Evolutionary conservation across 2,329 filamentous ascomycete species (phyloP).

Genomic region (Zymoseptoria tritici): DNA sequence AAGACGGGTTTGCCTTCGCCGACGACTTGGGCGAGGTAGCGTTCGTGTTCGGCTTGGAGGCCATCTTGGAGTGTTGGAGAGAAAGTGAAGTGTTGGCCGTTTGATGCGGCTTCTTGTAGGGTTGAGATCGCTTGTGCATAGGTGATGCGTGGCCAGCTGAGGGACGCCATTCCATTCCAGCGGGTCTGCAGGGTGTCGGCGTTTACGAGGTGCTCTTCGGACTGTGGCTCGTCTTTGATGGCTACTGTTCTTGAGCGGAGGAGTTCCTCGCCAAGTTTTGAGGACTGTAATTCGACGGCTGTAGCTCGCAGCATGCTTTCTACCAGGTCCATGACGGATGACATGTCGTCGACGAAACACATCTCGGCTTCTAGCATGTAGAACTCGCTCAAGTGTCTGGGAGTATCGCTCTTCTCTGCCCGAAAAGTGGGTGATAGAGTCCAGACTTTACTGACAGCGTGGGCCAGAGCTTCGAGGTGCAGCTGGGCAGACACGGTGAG

Average conservation of each 20-base stretch:
- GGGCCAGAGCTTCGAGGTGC: conserved; percentile 85
- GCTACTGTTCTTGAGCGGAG: conserved; percentile 25
- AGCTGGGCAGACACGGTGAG: conserved; percentile 92
- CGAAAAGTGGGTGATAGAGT: conserved; percentile 88
- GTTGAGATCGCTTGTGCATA: conserved; percentile 70
- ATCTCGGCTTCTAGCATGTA: conserved; percentile 97
- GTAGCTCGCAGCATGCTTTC: conserved; percentile 66
- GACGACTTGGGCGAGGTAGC: conserved; percentile 65
- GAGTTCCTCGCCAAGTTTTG: conserved; percentile 49
- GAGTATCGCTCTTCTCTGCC: conserved; percentile 87
- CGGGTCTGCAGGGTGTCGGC: conserved; percentile 53
- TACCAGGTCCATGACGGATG: conserved; percentile 67
- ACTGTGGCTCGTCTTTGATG: conserved; percentile 25
- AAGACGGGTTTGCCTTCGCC: conserved; percentile 67
- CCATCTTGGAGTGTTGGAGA: conserved; percentile 63
- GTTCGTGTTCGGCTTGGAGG: conserved; percentile 88
- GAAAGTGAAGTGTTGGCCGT: conserved; percentile 53
- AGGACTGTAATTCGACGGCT: conserved; percentile 43
- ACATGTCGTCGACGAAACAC: conserved; percentile 65
- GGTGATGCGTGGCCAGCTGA: conserved; percentile 77
- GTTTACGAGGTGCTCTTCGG: conserved; percentile 32
- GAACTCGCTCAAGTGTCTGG: conserved; percentile 90
- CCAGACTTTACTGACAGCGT: conserved; percentile 87
- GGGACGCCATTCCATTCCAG: conserved; percentile 63
- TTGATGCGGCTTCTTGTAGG: conserved; percentile 48